These are phyloP conservation scores for Boletus pseudo-olivaceus DNA, from an alignment of 768 basidiomycete species.

Conservation along the genomic window DNA sequence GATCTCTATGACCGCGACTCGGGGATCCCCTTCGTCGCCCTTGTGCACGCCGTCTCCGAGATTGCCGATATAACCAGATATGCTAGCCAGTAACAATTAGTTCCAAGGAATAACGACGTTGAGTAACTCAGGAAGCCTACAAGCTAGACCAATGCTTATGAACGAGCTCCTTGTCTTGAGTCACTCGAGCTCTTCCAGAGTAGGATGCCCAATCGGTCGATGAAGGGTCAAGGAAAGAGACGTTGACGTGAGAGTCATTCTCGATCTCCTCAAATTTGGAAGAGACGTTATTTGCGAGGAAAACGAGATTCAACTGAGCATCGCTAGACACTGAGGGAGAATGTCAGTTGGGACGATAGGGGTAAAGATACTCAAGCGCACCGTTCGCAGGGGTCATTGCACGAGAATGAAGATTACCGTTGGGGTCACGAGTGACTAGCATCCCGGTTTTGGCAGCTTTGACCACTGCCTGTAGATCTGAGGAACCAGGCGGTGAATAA, in stretches of 20 bases:
- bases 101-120: neutral
- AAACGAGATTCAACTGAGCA: slow-evolving; percentile 54
- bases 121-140: slow-evolving; percentile 30
- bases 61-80: slow-evolving; percentile 81
- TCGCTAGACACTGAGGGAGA: slow-evolving; percentile 38
- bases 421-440: slow-evolving; percentile 67
- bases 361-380: slow-evolving; percentile 29
- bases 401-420: slow-evolving; percentile 72
- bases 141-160: slow-evolving; percentile 60
- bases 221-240: slow-evolving; percentile 67
- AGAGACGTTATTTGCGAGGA: slow-evolving; percentile 71
- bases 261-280: slow-evolving; percentile 75
- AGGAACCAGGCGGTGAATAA: neutral
- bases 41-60: slow-evolving; percentile 81
- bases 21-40: slow-evolving; percentile 76
- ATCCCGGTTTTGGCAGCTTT: slow-evolving; percentile 65
- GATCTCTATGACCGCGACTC: slow-evolving; percentile 76
- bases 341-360: neutral
- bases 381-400: slow-evolving; percentile 75
- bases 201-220: slow-evolving; percentile 81
- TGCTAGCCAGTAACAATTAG: slow-evolving; percentile 34
- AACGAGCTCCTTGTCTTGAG: slow-evolving; percentile 58
- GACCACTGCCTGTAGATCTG: slow-evolving; percentile 64
- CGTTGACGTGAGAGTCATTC: slow-evolving; percentile 74
- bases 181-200: slow-evolving; percentile 66